Evolutionary conservation across 805 yeast species (phyloP), one percentile per base, ranked within the genome.

Genomic region (Suhomyces vadensis): DNA sequence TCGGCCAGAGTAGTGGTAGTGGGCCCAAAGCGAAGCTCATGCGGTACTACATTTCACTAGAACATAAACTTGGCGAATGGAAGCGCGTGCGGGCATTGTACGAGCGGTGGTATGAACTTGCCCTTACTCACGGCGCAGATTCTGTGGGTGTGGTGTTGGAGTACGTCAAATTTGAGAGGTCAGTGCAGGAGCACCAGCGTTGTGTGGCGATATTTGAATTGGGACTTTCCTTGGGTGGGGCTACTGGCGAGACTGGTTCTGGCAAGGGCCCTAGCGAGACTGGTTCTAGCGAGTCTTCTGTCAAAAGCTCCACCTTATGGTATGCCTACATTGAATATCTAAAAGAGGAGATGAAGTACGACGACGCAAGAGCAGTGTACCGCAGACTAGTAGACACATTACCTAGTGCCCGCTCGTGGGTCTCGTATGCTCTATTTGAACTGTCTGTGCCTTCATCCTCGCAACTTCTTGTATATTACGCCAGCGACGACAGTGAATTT

Each of bases 41-140:
- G 57, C 69, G 67, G 48, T 72, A 71, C 47, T 94, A 94, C 63
- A 83, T 92, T 37, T 69, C 65, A 1, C 51, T 90, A 26, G 97
- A 92, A 58, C 69, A 68, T 29, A 67, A 72, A 42, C 60, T 91
- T 37, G 86, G 85, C 27, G 94, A 90, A 54, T 86, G 86, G 71
- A 95, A 85, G 48, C 65, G 97, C 26, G 90, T 85, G 6, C 67
- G 98, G 24, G 81, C 69, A 58, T 56, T 94, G 3, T 89, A 81
- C 58, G 87, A 83, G 50, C 82, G 79, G 55, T 78, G 77, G 66
- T 50, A 87, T n/a, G 83, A 80, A 50, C 23, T 57, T 9, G 50
- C 61, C 22, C 19, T 57, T 21, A 19, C 49, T n/a, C 49, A 48
- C 26, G 41, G 17, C 5, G 35, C 33, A 11, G 41, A 43, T 4